These are phyloP conservation scores for Magnusiomyces sp. DNA, from an alignment of 1,139 yeast species.

Conservation along the genomic window DNA sequence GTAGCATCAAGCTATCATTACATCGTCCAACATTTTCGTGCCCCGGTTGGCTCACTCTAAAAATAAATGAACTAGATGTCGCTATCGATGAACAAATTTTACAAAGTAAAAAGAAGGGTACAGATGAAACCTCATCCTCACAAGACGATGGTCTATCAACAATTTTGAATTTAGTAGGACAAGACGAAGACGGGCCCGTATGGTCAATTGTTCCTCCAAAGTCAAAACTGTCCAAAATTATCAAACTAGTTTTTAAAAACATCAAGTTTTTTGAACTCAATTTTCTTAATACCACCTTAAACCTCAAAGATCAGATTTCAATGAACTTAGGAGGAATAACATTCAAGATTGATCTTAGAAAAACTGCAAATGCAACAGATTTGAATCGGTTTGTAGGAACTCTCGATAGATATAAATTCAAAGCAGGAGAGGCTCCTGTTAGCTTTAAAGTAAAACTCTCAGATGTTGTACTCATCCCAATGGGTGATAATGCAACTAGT, in stretches of 20 bases:
- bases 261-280: slow-evolving; percentile 25
- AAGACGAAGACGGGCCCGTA: slow-evolving; percentile 8
- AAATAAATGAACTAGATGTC: slow-evolving; percentile 27
- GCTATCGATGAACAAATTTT: slow-evolving; percentile 21
- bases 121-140: neutral
- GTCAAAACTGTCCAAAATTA: slow-evolving; percentile 19
- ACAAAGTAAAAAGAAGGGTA: slow-evolving; percentile 1
- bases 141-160: neutral
- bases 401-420: slow-evolving; percentile 26
- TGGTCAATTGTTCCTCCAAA: slow-evolving; percentile 24
- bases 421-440: slow-evolving; percentile 27
- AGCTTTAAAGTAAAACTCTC: slow-evolving; percentile 20
- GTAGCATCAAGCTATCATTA: slow-evolving; percentile 30
- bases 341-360: slow-evolving; percentile 26
- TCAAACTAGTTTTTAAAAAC: slow-evolving; percentile 24
- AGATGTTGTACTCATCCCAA: slow-evolving; percentile 27
- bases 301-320: slow-evolving; percentile 23
- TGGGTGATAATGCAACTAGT: neutral
- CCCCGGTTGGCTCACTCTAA: slow-evolving; percentile 33
- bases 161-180: neutral
- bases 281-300: slow-evolving; percentile 22
- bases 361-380: slow-evolving; percentile 13
- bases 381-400: slow-evolving; percentile 29
- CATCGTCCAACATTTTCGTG: slow-evolving; percentile 37
- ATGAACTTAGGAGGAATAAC: slow-evolving; percentile 25